phyloP scores from a whole-genome alignment of 371 early-diverging fungal species.

The Mucor velutinosus region DNA sequence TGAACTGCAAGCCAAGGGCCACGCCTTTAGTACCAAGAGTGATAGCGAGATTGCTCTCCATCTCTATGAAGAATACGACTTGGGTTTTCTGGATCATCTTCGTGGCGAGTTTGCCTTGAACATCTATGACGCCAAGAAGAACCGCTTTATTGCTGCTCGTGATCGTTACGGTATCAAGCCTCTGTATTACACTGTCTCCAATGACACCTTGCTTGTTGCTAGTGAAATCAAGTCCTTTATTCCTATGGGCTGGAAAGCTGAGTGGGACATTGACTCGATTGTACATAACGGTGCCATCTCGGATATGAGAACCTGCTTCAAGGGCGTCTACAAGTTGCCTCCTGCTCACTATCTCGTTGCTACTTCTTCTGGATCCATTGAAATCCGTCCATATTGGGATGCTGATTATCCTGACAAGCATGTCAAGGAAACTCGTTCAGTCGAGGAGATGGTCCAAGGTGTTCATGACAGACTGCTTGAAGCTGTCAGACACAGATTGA shows the following conservation, averaged over 20 bases:
- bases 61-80: conserved; percentile 21
- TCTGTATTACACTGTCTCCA: conserved; percentile 21
- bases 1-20: conserved; percentile 14
- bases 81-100: conserved; percentile 20
- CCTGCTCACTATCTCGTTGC: conserved; percentile 24
- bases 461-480: conserved; percentile 25
- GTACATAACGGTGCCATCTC: conserved; percentile 6
- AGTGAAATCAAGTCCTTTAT: conserved; percentile 30
- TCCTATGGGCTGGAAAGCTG: conserved; percentile 22
- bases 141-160: conserved; percentile 15
- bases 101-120: conserved; percentile 27
- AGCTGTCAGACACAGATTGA: conserved; percentile 17
- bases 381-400: conserved; percentile 21
- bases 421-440: conserved; percentile 14
- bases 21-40: conserved; percentile 22
- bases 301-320: conserved; percentile 23
- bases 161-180: conserved; percentile 31
- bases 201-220: conserved; percentile 17
- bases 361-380: conserved; percentile 11
- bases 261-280: conserved; percentile 22
- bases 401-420: conserved; percentile 25
- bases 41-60: conserved; percentile 29
- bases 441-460: conserved; percentile 27
- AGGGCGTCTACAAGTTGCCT: conserved; percentile 23
- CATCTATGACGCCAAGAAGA: conserved; percentile 17